Evolutionary conservation across 257 asterid genomes (phyloP), one percentile per base, ranked within the genome.

Genomic region (Solanum sejunctum): DNA sequence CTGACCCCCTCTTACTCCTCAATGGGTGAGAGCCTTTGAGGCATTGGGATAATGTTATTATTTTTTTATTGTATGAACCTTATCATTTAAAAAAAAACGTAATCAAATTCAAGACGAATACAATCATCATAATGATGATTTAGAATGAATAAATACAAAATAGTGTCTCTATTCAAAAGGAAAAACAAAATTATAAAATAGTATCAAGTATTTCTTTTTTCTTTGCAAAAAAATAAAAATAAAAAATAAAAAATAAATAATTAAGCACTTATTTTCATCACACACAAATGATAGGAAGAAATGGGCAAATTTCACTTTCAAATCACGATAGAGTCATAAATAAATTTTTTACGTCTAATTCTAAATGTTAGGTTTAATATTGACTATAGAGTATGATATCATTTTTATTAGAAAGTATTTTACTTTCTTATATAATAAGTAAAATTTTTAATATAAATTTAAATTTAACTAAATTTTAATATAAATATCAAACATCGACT

Each of bases 381-480:
- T 36, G 6, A 36, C 6, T 36, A 57, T 6, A 20, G 0, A 12
- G 12, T 17, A 69, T 69, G 13, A 20, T 9, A 3, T 69, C 7
- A 1, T 6, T 17, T 69, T 17, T 17, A 18, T 69, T 39, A 67
- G 0, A 17, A 0, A 13, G 3, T 1, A 0, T 3, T 69, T 18
- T 69, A 69, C 0, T 39, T 0, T 9, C 0, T 0, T 1, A 36
- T 16, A 36, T 67, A 6, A 17, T 1, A 36, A 2, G 36, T 32
- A 32, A 3, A 2, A 0, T 67, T 36, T 61, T 69, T 0, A 8
- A 4, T 0, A 1, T 1, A 8, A 28, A 7, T 21, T 54, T 54
- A 41, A 87, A 87, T 51, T 36, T 20, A 12, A 10, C 18, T 49
- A 0, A 1, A 69, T 0, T 1, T 2, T 10, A 39, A 10, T 39